Evolutionary conservation across 805 yeast species (phyloP).

Genomic region (Danielia reshetovae): DNA sequence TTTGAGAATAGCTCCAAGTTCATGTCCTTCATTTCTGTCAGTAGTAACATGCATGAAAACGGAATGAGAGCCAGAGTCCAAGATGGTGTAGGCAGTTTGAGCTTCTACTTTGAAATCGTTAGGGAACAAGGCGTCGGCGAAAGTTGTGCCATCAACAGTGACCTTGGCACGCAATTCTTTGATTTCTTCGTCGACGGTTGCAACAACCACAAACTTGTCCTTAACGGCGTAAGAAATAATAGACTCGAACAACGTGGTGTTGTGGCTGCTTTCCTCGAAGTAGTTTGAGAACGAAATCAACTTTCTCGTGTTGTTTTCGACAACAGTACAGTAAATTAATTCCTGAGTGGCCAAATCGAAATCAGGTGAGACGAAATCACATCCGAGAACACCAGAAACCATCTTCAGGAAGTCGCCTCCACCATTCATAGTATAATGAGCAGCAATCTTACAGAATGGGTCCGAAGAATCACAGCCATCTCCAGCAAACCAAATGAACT

Average conservation of each 20-base stretch:
- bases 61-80: slow-evolving; percentile 68
- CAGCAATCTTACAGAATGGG: slow-evolving; percentile 21
- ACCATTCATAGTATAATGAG: slow-evolving; percentile 62
- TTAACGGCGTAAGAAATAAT: slow-evolving; percentile 73
- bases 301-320: slow-evolving; percentile 27
- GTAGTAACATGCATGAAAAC: slow-evolving; percentile 84
- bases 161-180: slow-evolving; percentile 61
- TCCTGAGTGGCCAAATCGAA: slow-evolving; percentile 39
- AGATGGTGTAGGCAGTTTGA: slow-evolving; percentile 64
- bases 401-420: slow-evolving; percentile 65
- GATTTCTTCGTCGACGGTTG: slow-evolving; percentile 45
- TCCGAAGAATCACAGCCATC: slow-evolving; percentile 44
- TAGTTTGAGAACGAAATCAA: slow-evolving; percentile 50
- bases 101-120: slow-evolving; percentile 51
- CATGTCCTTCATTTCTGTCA: slow-evolving; percentile 42
- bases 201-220: slow-evolving; percentile 71
- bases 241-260: slow-evolving; percentile 45
- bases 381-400: slow-evolving; percentile 48
- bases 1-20: slow-evolving; percentile 77
- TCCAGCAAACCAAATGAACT: slow-evolving; percentile 69
- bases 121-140: slow-evolving; percentile 81
- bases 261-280: slow-evolving; percentile 36
- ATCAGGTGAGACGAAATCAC: slow-evolving; percentile 62
- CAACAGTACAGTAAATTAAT: slow-evolving; percentile 62
- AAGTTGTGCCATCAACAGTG: slow-evolving; percentile 71